Conservation (phyloP, 176 grass and related monocot genomes). For the Zea luxurians region DNA sequence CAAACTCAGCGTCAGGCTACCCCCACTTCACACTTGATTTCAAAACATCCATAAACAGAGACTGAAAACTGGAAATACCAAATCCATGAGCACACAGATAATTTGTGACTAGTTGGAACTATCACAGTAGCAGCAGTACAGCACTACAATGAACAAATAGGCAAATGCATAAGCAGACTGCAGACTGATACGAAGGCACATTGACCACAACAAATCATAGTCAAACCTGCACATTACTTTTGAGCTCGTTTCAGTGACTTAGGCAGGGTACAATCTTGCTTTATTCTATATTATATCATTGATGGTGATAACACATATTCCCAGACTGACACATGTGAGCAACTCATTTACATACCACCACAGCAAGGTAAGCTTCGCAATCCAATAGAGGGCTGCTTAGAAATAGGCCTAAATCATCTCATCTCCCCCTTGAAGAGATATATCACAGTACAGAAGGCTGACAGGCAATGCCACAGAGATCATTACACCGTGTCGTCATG, state of each 20-base stretch:
- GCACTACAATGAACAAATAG: neutral
- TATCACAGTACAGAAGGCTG: constrained; percentile 13
- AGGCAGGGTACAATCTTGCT: constrained; percentile 33
- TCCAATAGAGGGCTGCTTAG: constrained; percentile 45
- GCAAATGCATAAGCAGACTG: neutral
- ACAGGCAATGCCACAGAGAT: neutral
- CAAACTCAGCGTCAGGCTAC: neutral
- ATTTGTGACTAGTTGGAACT: neutral
- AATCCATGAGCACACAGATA: neutral
- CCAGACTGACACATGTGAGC: constrained; percentile 10
- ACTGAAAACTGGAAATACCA: neutral
- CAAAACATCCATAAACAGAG: neutral
- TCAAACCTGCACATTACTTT: constrained; percentile 38
- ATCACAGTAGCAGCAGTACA: neutral
- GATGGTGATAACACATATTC: constrained; percentile 41
- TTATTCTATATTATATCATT: constrained; percentile 59
- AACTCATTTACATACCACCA: constrained; percentile 54
- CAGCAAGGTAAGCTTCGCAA: constrained; percentile 40
- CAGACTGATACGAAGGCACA: neutral
- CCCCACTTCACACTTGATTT: neutral
- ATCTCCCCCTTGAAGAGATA: constrained; percentile 46
- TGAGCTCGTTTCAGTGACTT: neutral
- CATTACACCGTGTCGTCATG: constrained; percentile 76
- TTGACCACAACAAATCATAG: constrained; percentile 29
- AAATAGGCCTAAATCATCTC: constrained; percentile 57